A percentile compares a stretch with the other conserved stretches of the same genome.
Evolutionary conservation across 2,329 filamentous ascomycete species (phyloP).

Genomic region (Claviceps sp.): DNA sequence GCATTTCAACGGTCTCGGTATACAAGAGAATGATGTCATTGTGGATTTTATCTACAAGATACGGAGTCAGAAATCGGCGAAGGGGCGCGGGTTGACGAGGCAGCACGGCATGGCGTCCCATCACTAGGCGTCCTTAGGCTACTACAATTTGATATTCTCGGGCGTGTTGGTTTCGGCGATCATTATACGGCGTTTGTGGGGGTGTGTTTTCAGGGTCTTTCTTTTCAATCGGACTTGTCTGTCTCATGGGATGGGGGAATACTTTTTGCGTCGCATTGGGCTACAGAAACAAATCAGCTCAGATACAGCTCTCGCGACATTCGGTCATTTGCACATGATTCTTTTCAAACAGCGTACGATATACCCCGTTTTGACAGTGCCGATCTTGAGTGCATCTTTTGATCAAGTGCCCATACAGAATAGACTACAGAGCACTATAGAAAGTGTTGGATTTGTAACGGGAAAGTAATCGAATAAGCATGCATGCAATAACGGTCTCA

Average conservation of each 20-base stretch:
- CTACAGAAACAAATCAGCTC: too few species aligned
- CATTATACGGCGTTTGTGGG: neutral
- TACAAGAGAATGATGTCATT: conserved; percentile 72
- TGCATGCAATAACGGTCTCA: too few species aligned
- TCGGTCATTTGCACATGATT: neutral
- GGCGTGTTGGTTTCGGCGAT: neutral
- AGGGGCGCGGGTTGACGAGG: conserved; percentile 14
- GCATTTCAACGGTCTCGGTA: conserved; percentile 68
- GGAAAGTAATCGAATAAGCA: too few species aligned
- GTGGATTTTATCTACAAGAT: conserved; percentile 67
- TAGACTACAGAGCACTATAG: too few species aligned
- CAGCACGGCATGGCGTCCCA: conserved; percentile 2
- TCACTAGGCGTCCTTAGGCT: conserved; percentile 40
- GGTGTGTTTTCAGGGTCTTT: neutral
- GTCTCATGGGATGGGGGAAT: neutral
- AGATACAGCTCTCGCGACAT: neutral
- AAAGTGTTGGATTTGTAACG: too few species aligned
- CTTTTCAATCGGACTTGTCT: neutral
- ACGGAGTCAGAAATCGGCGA: conserved; percentile 18
- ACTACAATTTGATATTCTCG: neutral
- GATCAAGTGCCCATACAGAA: too few species aligned
- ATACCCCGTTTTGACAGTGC: neutral
- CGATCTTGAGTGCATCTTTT: too few species aligned
- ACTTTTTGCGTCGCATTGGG: neutral
- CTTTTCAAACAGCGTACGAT: neutral